Evolutionary conservation across 2,329 filamentous ascomycete species (phyloP), one percentile per base, ranked within the genome.

Genomic region (Colletotrichum zoysiae): DNA sequence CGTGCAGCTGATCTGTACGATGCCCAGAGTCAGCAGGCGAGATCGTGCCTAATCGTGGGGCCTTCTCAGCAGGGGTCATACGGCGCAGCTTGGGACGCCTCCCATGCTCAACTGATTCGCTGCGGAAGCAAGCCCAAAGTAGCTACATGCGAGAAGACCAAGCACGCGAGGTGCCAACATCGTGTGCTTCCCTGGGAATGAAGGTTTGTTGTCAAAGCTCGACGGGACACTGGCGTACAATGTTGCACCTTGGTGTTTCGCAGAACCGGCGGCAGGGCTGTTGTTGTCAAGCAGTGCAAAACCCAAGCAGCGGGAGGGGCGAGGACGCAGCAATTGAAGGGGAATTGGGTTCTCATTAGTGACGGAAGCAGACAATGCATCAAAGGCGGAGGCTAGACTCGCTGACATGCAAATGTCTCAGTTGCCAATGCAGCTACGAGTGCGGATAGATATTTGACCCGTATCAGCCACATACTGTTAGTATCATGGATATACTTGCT

Each of bases 1-100:
- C 58, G 55, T 68, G 46, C 69, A 71, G 14, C 23, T 68, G 46
- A 71, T 26, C 59, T 69, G 23, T 30, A 30, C 50, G 11, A 18
- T 20, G 16, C n/a, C 6, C 1, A 9, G 9, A 5, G 62, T 57
- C 11, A 65, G 62, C 26, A 12, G 35, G 11, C 3, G 12, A 5
- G 16, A 16, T 7, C 30, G 6, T 18, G 11, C 26, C 26, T 26
- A 26, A 26, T 14, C 12, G 48, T 9, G 3, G 1, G 1, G 8
- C 7, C 12, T 3, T 18, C 30, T 11, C 16, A 2, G 33, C 14
- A 18, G 35, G 38, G 7, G 18, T 9, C 61, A 2, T 64, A 64
- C 61, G 23, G 61, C 61, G 38, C 61, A 64, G 50, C 23, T 64
- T 14, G 61, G 61, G 23, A 64, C 55, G 5, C 61, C 48, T 11